Evolutionary conservation across 2,329 filamentous ascomycete genomes (phyloP), one percentile per base, ranked within the genome.

Genomic region (Thyridium curvatum): DNA sequence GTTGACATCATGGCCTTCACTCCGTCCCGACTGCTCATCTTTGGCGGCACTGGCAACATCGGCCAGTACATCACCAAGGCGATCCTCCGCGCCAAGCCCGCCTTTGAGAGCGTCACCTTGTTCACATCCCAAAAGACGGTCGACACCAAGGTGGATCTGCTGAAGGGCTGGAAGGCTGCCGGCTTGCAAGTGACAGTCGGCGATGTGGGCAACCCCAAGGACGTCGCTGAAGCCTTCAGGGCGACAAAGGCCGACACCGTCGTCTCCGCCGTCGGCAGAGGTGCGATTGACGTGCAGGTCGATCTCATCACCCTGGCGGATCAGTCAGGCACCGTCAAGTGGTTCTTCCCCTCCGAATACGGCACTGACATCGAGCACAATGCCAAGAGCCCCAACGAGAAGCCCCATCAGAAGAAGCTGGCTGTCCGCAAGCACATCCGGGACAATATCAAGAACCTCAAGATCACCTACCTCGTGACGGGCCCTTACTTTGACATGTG

Each of bases 361-460:
- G 77, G 77, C 40, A 84, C 76, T 2, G 81, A 80, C 51, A 74
- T 79, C 34, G 79, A 80, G 52, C 80, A 83, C 50, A 64, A 68
- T 16, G 64, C 75, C 1, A 53, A 68, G 16, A 84, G 79, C 12
- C 66, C 67, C 3, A 48, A 60, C 8, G 83, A 87, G 58, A 75
- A 71, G 51, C 79, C 83, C 3, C 83, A 87, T 52, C 82, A 86
- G 60, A 59, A 69, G 40, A 87, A 87, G 56, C 68, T 86, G 38
- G 75, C 78, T 50, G 78, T 86, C n/a, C 70, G 83, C 42, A 74
- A 71, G 40, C 72, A 72, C 21, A 66, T 84, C 26, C 66, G 69
- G 34, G 70, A 72, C 29, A 60, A 69, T n/a, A 51, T 73, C 12
- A 66, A 68, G 47, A 59, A 68, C 8, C 53, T 86, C 18, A 67